Conservation (phyloP, 2,329 filamentous ascomycete genomes). For the Ambrosiella xylebori region DNA sequence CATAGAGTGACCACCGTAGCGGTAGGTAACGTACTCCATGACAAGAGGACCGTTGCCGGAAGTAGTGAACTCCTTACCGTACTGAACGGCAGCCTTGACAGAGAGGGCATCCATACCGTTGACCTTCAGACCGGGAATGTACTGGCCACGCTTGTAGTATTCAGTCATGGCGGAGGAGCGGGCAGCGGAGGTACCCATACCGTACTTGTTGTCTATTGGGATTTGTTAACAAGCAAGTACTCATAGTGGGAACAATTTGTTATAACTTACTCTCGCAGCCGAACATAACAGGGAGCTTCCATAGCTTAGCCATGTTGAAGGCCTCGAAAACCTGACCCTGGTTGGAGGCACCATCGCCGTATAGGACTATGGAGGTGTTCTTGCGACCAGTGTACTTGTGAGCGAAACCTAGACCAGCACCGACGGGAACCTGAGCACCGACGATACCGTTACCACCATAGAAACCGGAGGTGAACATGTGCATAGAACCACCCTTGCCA, state of each 20-base stretch:
- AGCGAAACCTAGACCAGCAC: conserved; percentile 89
- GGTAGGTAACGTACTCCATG: conserved; percentile 97
- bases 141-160: conserved; percentile 99
- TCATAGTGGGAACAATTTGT: not conserved
- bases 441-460: conserved; percentile 99
- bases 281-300: conserved; percentile 90
- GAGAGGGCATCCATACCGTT: conserved; percentile 99
- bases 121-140: conserved; percentile 97
- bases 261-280: conserved; percentile 79
- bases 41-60: conserved; percentile 83
- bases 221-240: not conserved
- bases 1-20: conserved; percentile 99
- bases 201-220: conserved; percentile 93
- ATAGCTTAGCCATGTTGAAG: conserved; percentile 99
- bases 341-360: conserved; percentile 97
- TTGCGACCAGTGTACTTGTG: conserved; percentile 84
- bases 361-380: conserved; percentile 75
- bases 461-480: conserved; percentile 98
- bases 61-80: conserved; percentile 75
- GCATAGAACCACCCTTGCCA: conserved; percentile 98
- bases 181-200: conserved; percentile 93
- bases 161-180: conserved; percentile 92
- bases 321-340: conserved; percentile 99
- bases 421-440: conserved; percentile 93
- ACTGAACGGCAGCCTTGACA: conserved; percentile 88